Evolutionary conservation across 2,329 filamentous ascomycete genomes (phyloP).

Genomic region (Diplodia scrobiculata): DNA sequence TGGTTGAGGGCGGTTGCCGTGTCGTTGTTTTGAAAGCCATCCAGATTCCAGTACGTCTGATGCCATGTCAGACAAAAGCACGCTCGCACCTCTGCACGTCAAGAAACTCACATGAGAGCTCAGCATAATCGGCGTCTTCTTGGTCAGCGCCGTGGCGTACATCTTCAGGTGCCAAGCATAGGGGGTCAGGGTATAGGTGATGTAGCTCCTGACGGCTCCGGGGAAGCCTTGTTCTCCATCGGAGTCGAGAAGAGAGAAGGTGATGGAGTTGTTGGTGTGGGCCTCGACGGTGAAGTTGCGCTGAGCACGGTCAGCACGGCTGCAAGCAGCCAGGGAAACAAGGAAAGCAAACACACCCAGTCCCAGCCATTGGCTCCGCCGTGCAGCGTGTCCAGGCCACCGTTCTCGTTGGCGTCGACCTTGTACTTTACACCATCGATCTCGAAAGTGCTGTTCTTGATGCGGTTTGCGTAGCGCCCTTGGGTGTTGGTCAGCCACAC

Average conservation of each 20-base stretch:
- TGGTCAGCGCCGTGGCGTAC: conserved; percentile 68
- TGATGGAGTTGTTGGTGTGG: conserved; percentile 67
- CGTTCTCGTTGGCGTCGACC: conserved; percentile 61
- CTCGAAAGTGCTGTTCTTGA: conserved; percentile 72
- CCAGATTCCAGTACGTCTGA: conserved; percentile 80
- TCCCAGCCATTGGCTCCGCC: conserved; percentile 74
- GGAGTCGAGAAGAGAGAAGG: conserved; percentile 71
- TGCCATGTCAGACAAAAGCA: background rate
- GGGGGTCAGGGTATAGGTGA: conserved; percentile 70
- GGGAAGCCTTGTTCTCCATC: conserved; percentile 77
- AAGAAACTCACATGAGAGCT: conserved; percentile 63
- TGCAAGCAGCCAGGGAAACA: background rate
- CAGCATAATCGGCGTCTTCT: conserved; percentile 82
- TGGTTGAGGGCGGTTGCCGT: conserved; percentile 68
- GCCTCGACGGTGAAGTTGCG: conserved; percentile 76
- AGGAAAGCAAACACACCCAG: conserved; percentile 45
- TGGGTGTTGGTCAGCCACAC: background rate
- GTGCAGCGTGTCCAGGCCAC: conserved; percentile 65
- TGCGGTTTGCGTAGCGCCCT: conserved; percentile 74
- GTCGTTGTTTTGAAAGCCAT: conserved; percentile 74
- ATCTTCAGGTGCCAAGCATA: conserved; percentile 73
- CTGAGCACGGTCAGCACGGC: conserved; percentile 36
- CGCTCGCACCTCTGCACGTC: background rate
- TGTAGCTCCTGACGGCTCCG: conserved; percentile 71
- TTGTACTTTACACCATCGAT: conserved; percentile 66